Base-by-base conservation (phyloP, 768 basidiomycete genomes). In the Tephrocybe sp. region DNA sequence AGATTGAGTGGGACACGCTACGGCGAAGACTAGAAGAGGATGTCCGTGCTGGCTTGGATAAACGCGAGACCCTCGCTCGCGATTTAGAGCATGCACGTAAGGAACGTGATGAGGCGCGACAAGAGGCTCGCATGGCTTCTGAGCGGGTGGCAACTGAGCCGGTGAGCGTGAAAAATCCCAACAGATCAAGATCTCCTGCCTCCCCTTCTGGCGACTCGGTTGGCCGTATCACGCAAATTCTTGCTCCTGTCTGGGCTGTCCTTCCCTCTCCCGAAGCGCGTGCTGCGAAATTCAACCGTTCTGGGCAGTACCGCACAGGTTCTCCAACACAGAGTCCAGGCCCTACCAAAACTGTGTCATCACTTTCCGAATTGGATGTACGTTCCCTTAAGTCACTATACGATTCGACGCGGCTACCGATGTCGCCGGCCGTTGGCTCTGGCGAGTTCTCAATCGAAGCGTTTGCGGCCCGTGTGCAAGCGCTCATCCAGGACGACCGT, bases 211-310 rank as follows among this genome's bases (percentile, higher is more conserved):
- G 62, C 19, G 53, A 64, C 18, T 84, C 85, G 39, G 72, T 79
- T 15, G 71, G 73, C 21, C 75, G 77, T 6, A 72, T 91, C 52
- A 72, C 83, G 30, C 72, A 82, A 4, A 64, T 84, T 18, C 77
- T 95, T 24, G 77, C 77, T 43, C 81, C 88, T 9, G 58, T 95
- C 19, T 98, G 93, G 92, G 67, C 76, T 4, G 73, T 86, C 33
- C 78, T 97, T 0, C 94, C 94, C 10, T 88, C 91, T 2, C 83
- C 89, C 9, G 90, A 94, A 66, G 79, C 84, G 11, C 87, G 94
- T 23, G 84, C 82, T 1, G 69, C 82, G 42, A 87, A 81, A 58
- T 78, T 87, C 55, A 69, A 65, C 34, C 60, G 63, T 48, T 73
- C 67, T 41, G 75, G 76, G 47, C 67, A 68, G 43, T 78, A 76